Evolutionary conservation across 345 rosid species (phyloP).

Genomic region (Crucihimalaya himalaica): DNA sequence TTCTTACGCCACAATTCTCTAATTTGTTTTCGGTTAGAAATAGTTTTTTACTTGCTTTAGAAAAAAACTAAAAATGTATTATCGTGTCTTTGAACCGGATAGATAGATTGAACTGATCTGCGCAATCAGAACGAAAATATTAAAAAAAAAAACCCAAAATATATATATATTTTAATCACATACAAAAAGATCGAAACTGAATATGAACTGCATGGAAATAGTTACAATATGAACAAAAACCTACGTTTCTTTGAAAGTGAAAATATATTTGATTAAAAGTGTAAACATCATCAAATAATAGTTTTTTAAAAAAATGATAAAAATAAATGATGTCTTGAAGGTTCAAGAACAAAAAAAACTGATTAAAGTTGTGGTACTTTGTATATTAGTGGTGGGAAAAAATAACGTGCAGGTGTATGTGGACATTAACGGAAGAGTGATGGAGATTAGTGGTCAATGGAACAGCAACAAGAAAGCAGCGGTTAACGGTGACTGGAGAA

Average conservation of each 20-base stretch:
- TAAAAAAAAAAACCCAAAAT: no score
- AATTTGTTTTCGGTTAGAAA: neutral
- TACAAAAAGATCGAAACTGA: neutral
- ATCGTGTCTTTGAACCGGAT: no score
- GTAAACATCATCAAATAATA: no score
- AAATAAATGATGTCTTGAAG: neutral
- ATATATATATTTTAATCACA: no score
- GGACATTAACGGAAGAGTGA: constrained; percentile 58
- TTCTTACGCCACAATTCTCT: neutral
- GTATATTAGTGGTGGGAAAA: constrained; percentile 42
- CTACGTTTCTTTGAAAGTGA: neutral
- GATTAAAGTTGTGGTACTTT: constrained; percentile 15
- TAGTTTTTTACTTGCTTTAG: neutral
- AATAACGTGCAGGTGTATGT: constrained; percentile 47
- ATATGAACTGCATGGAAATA: neutral
- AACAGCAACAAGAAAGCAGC: constrained; percentile 48
- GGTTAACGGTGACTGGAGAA: constrained; percentile 68
- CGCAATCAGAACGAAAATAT: no score
- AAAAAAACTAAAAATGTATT: no score
- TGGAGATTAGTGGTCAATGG: constrained; percentile 83
- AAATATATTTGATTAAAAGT: no score
- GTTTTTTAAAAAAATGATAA: neutral
- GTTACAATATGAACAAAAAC: neutral
- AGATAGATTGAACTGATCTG: no score
- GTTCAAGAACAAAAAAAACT: neutral